Base-by-base conservation (phyloP, 1,284 basidiomycete species). In the Cryptococcus neoformans region DNA sequence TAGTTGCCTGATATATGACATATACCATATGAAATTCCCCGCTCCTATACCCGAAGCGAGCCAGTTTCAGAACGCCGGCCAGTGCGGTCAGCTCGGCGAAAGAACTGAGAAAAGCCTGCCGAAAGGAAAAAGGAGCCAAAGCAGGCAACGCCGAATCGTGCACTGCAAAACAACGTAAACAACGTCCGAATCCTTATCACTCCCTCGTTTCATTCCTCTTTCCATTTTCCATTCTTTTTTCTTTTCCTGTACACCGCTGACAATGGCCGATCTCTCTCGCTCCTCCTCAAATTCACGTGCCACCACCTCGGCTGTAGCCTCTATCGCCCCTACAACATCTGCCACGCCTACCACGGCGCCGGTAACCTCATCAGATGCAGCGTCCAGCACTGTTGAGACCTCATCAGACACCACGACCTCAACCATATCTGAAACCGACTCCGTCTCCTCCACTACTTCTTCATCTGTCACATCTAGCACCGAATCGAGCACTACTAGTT, bases 401-500 rank as follows among this genome's bases (percentile, higher is more conserved):
- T 3, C 28, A 28, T 28, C 28, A 28, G 28, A 28, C 4, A 28
- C n/a, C n/a, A n/a, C n/a, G 37, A 49, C 49, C 34, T 39, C 54
- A 44, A 44, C 16, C 34, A 41, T 21, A 51, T 34, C 37, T 47
- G 49, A 14, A 42, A 49, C 5, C 16, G 42, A 12, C 34, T 28
- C 6, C 41, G 49, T 35, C 40, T 17, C 57, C 40, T 17, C 57
- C 10, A 54, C 61, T 4, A 28, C 28, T 28, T 28, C 28, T 28
- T 3, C 28, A 28, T 28, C 28, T 28, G 4, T 4, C 28, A 28
- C 28, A 28, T 28, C 28, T 28, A 28, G 3, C 28, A 28, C 28
- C 28, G 28, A 28, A 28, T 28, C 28, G 28, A 28, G 28, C 28
- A 28, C 28, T 28, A 4, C 28, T 28, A 3, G 0, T 28, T 28